A percentile compares a stretch with the other conserved stretches of the same genome.
phyloP scores from a whole-genome alignment of 257 asterid species.

The Paraleonurus japonicus region DNA sequence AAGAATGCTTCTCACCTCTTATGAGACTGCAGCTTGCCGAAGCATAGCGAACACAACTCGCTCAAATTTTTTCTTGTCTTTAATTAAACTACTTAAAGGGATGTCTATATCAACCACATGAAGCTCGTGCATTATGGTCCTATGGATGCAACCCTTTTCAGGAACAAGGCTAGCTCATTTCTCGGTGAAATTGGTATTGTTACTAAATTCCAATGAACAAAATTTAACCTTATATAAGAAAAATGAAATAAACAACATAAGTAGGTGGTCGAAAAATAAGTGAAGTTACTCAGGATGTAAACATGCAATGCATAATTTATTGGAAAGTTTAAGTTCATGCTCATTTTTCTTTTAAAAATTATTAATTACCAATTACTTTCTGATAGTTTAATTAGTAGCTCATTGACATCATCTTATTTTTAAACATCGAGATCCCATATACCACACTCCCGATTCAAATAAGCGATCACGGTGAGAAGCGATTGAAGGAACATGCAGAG shows the following conservation, averaged over 20 bases:
- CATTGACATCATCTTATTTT: too few species aligned
- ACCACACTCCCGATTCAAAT: too few species aligned
- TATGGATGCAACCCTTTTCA: slow-evolving; percentile 53
- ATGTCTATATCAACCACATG: slow-evolving; percentile 73
- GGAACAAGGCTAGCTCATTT: slow-evolving; percentile 56
- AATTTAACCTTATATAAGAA: background rate
- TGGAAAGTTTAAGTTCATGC: too few species aligned
- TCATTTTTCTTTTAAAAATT: too few species aligned
- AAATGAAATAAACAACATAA: slow-evolving; percentile 11
- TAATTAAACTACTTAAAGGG: slow-evolving; percentile 47
- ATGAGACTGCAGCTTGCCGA: slow-evolving; percentile 71
- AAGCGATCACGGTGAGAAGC: too few species aligned
- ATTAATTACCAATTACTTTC: too few species aligned
- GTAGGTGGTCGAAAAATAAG: background rate
- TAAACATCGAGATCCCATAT: too few species aligned
- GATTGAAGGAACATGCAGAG: too few species aligned
- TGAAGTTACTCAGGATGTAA: slow-evolving; percentile 71
- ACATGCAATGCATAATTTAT: slow-evolving; percentile 89
- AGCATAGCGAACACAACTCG: slow-evolving; percentile 83
- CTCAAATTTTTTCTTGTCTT: slow-evolving; percentile 58
- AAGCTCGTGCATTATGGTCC: slow-evolving; percentile 68
- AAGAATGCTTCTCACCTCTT: slow-evolving; percentile 46
- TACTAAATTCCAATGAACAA: slow-evolving; percentile 36
- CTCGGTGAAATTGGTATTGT: slow-evolving; percentile 54
- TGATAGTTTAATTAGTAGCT: too few species aligned